Conservation (phyloP, 2,329 filamentous ascomycete genomes). For the Podosphaera xanthii region DNA sequence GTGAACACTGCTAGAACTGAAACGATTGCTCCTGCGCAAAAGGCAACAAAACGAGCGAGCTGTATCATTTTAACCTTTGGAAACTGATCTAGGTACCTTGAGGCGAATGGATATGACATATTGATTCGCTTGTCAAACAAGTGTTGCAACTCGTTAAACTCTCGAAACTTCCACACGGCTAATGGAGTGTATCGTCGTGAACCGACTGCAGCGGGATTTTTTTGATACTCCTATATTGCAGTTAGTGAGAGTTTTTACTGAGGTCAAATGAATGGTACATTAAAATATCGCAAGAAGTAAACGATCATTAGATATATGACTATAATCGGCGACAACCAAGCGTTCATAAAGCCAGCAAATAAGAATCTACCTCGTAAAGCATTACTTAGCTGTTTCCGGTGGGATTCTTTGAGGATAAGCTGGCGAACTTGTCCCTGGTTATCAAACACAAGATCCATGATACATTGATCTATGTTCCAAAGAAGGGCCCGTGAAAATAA, state of each 20-base stretch:
- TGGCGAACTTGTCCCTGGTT: constrained; percentile 69
- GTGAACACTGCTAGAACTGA: constrained; percentile 69
- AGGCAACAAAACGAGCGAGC: constrained; percentile 61
- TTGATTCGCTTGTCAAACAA: constrained; percentile 74
- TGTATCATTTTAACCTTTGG: constrained; percentile 87
- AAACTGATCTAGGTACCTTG: constrained; percentile 83
- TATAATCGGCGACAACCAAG: constrained; percentile 68
- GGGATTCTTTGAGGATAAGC: constrained; percentile 64
- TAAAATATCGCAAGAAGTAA: constrained; percentile 90
- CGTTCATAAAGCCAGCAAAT: constrained; percentile 66
- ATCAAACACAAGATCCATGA: constrained; percentile 88
- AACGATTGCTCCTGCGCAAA: constrained; percentile 66
- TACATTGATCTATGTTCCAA: constrained; percentile 76
- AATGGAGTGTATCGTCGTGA: constrained; percentile 78
- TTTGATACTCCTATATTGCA: constrained; percentile 58
- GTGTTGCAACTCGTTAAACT: constrained; percentile 92
- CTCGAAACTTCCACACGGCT: constrained; percentile 93
- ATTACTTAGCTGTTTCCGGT: constrained; percentile 55
- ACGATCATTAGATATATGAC: constrained; percentile 70
- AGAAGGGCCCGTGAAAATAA: constrained; percentile 76
- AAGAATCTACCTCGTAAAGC: constrained; percentile 57
- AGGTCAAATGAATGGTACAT: constrained; percentile 28
- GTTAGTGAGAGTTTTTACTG: constrained; percentile 4
- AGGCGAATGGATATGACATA: constrained; percentile 87
- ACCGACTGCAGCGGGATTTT: constrained; percentile 71